A percentile compares a stretch with the other conserved stretches of the same genome.
phyloP scores from a whole-genome alignment of 345 rosid species.

The Citrus maxima region DNA sequence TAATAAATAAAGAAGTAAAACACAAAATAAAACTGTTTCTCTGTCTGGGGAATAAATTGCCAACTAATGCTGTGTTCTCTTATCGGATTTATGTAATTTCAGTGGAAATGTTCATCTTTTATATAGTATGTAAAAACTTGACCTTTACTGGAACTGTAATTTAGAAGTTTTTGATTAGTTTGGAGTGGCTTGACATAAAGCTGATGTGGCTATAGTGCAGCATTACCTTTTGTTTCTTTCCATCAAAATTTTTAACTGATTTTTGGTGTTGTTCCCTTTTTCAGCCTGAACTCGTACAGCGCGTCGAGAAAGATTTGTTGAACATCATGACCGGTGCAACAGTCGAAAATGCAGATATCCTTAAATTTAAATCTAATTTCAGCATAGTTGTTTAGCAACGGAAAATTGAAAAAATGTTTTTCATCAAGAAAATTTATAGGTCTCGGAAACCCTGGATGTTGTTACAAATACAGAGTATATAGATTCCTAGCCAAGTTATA shows the following conservation, averaged over 20 bases:
- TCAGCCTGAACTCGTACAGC: slow-evolving; percentile 97
- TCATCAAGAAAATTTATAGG: neutral
- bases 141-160: neutral
- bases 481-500: neutral
- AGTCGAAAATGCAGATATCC: slow-evolving; percentile 75
- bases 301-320: slow-evolving; percentile 82
- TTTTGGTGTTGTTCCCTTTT: slow-evolving; percentile 20
- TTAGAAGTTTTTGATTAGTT: neutral
- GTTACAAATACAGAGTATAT: neutral
- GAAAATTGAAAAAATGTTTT: neutral
- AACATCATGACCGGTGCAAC: slow-evolving; percentile 91
- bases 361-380: slow-evolving; percentile 13
- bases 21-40: no score
- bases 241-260: slow-evolving; percentile 7
- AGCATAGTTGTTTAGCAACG: neutral
- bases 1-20: neutral
- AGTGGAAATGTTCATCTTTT: no score
- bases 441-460: neutral
- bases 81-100: no score
- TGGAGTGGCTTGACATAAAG: neutral
- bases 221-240: neutral
- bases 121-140: neutral
- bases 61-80: no score
- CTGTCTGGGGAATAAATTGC: no score
- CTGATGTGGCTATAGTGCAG: neutral